These are phyloP conservation scores for Paramecium tetraurelia DNA, from an alignment of 73 alveolate species.

Conservation along the genomic window DNA sequence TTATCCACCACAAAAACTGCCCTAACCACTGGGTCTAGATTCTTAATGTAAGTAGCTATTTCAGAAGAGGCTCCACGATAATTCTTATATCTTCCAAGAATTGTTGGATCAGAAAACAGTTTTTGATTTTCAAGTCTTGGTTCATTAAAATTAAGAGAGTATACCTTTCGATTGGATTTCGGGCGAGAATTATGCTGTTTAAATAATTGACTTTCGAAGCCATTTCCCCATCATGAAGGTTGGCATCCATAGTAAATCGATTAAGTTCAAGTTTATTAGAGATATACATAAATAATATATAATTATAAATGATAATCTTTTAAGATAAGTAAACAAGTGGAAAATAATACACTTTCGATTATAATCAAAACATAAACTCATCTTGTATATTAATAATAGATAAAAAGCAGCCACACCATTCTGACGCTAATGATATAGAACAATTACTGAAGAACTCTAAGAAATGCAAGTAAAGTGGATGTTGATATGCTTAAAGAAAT, in stretches of 20 bases:
- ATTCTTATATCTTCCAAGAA: conserved; percentile 6
- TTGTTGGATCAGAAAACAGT: conserved; percentile 1
- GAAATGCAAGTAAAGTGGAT: neutral
- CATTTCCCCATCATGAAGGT: neutral
- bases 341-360: too few relatives aligned
- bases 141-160: neutral
- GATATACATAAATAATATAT: neutral
- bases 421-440: conserved; percentile 19
- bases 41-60: neutral
- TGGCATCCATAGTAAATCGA: neutral
- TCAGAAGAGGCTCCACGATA: conserved; percentile 18
- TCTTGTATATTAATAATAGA: neutral
- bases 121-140: neutral
- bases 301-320: neutral
- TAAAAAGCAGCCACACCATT: neutral
- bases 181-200: neutral
- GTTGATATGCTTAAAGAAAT: neutral
- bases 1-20: neutral
- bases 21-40: neutral
- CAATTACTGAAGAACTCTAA: neutral
- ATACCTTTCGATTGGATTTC: neutral
- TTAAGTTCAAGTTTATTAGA: neutral
- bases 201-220: neutral
- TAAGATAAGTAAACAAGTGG: neutral
- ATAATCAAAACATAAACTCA: neutral